Evolutionary conservation across 2,329 filamentous ascomycete genomes (phyloP).

Genomic region (Rutstroemia sp.): DNA sequence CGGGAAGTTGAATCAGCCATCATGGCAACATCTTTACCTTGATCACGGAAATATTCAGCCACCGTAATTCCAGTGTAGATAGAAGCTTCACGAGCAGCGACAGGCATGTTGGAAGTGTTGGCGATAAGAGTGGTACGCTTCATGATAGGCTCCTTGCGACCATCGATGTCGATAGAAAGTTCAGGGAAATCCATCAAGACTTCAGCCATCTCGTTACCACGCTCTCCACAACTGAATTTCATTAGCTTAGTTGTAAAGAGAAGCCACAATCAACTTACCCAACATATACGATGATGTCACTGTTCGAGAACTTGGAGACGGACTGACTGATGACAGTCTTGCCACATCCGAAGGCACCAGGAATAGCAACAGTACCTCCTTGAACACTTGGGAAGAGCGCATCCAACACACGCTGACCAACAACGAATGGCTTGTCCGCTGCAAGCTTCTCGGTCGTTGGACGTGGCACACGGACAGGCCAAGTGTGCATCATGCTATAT

Average conservation of each 20-base stretch:
- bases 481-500: slow-evolving; percentile 97
- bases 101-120: slow-evolving; percentile 99
- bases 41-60: slow-evolving; percentile 94
- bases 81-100: slow-evolving; percentile 94
- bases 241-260: not conserved
- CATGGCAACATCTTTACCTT: slow-evolving; percentile 97
- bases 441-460: slow-evolving; percentile 88
- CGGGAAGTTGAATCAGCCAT: slow-evolving; percentile 98
- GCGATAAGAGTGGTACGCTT: slow-evolving; percentile 98
- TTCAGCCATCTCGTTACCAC: slow-evolving; percentile 99
- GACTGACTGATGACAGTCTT: slow-evolving; percentile 99
- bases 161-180: slow-evolving; percentile 89
- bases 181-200: slow-evolving; percentile 99
- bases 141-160: slow-evolving; percentile 98
- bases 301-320: slow-evolving; percentile 99
- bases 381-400: slow-evolving; percentile 94
- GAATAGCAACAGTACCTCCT: slow-evolving; percentile 96
- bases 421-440: slow-evolving; percentile 84
- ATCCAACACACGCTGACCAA: slow-evolving; percentile 94
- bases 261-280: slow-evolving; percentile 36
- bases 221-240: slow-evolving; percentile 51
- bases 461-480: slow-evolving; percentile 94
- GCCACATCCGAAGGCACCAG: slow-evolving; percentile 95
- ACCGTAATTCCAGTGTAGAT: slow-evolving; percentile 91
- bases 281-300: slow-evolving; percentile 97